phyloP scores from a whole-genome alignment of 202 grass and related monocot genomes.

The Schoenoplectus triqueter region DNA sequence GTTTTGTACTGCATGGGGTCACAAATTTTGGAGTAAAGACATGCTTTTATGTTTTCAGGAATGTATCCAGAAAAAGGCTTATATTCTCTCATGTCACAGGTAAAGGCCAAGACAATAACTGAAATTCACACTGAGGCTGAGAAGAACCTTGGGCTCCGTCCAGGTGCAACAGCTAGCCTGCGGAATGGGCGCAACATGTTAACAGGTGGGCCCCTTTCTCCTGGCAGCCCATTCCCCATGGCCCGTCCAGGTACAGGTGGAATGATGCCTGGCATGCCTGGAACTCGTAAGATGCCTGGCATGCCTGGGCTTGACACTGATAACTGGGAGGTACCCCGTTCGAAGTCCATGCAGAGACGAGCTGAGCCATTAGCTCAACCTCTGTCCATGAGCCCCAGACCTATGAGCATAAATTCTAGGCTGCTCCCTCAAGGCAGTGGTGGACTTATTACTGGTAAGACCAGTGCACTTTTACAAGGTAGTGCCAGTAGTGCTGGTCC shows the following conservation, averaged over 20 bases:
- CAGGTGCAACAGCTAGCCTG: slow-evolving; percentile 56
- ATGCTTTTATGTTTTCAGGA: background rate
- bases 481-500: slow-evolving; percentile 44
- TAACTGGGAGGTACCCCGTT: slow-evolving; percentile 88
- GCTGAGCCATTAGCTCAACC: slow-evolving; percentile 47
- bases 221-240: slow-evolving; percentile 62
- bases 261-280: slow-evolving; percentile 99
- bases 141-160: slow-evolving; percentile 77
- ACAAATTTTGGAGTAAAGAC: background rate
- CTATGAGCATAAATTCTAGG: slow-evolving; percentile 61
- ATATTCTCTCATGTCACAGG: slow-evolving; percentile 45
- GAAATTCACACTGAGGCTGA: slow-evolving; percentile 89
- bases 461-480: slow-evolving; percentile 61
- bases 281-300: slow-evolving; percentile 94
- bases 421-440: slow-evolving; percentile 86
- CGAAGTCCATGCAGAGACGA: slow-evolving; percentile 74
- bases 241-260: slow-evolving; percentile 76
- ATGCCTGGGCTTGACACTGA: slow-evolving; percentile 90
- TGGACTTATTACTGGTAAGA: slow-evolving; percentile 69
- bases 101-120: slow-evolving; percentile 77
- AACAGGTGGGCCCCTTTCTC: slow-evolving; percentile 61
- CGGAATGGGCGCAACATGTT: slow-evolving; percentile 65
- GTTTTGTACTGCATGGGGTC: background rate
- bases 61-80: background rate
- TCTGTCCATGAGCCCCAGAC: slow-evolving; percentile 42